These are phyloP conservation scores for Malania oleifera DNA, from an alignment of 164 flowering plant species.

Conservation along the genomic window DNA sequence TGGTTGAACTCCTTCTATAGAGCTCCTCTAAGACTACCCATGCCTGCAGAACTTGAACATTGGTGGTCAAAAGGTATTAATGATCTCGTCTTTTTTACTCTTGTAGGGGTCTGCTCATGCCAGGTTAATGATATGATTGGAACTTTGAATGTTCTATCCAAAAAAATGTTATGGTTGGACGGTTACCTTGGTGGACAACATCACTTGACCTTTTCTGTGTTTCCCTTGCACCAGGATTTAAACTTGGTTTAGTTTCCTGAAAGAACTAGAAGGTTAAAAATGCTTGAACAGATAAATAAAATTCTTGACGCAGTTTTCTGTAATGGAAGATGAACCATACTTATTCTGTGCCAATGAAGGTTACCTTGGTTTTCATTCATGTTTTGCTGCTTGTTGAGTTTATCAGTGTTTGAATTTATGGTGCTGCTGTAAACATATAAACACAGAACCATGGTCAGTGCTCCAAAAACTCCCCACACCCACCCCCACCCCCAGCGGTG, in stretches of 20 bases:
- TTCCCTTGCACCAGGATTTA: neutral
- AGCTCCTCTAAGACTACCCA: constrained; percentile 84
- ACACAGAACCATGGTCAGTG: too few relatives aligned
- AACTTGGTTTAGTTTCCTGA: neutral
- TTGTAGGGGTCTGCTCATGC: neutral
- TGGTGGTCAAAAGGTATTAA: constrained; percentile 83
- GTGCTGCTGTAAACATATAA: too few relatives aligned
- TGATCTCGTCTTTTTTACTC: neutral
- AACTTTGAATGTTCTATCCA: too few relatives aligned
- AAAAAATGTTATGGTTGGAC: too few relatives aligned
- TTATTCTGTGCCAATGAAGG: too few relatives aligned
- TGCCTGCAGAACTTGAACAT: constrained; percentile 93
- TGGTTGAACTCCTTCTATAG: constrained; percentile 93
- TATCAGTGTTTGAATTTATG: too few relatives aligned
- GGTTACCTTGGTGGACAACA: neutral
- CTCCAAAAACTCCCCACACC: too few relatives aligned
- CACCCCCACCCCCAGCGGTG: too few relatives aligned
- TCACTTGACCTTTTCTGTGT: neutral
- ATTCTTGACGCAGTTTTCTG: too few relatives aligned
- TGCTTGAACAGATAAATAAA: too few relatives aligned
- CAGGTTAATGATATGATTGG: neutral
- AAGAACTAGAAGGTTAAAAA: too few relatives aligned
- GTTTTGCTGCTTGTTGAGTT: neutral
- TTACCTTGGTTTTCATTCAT: neutral
- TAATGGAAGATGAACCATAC: too few relatives aligned